Evolutionary conservation across 441 rosid species (phyloP), one percentile per base, ranked within the genome.

Genomic region (Manihot esculenta): DNA sequence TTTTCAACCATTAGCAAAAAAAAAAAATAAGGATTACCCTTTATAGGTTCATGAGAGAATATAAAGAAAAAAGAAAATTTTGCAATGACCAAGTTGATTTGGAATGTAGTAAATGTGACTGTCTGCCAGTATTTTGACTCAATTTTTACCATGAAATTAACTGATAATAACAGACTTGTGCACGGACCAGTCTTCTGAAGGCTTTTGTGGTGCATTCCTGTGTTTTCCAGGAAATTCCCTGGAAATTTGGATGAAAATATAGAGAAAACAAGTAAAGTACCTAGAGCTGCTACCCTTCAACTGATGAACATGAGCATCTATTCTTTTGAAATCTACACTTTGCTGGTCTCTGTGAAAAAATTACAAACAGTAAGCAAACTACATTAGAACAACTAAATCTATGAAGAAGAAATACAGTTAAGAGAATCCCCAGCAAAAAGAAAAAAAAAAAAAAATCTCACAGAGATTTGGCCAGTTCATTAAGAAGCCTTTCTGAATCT

Each of bases 271-370:
- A 38, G 24, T 20, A 30, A 50, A 7, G 11, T 66, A 87, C 92
- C 94, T 89, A 72, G 94, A 89, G 79, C 90, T 85, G 84, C 94
- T 89, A 10, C 94, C 94, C 71, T 89, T 89, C 71, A 86, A 69
- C 81, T 86, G 94, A 48, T 89, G 94, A 74, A 86, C 87, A 82
- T 82, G 87, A 47, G 82, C 83, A 82, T 84, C 94, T 49, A 87
- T 77, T 69, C 61, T 87, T 74, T 68, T 83, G 84, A 75, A 89
- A 77, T 86, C 89, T 72, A 80, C 59, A 61, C 38, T 79, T 70
- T 72, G 76, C 79, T 84, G 85, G 23, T 83, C 83, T 66, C 92
- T 89, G 58, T 44, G 14, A 21, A 70, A 21, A 70, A 21, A 26
- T 17, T 14, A 42, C 24, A 72, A 71, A 17, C 11, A 47, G 38